These are phyloP conservation scores for Talaromyces rugulosus DNA, from an alignment of 2,329 filamentous ascomycete genomes.

Conservation along the genomic window DNA sequence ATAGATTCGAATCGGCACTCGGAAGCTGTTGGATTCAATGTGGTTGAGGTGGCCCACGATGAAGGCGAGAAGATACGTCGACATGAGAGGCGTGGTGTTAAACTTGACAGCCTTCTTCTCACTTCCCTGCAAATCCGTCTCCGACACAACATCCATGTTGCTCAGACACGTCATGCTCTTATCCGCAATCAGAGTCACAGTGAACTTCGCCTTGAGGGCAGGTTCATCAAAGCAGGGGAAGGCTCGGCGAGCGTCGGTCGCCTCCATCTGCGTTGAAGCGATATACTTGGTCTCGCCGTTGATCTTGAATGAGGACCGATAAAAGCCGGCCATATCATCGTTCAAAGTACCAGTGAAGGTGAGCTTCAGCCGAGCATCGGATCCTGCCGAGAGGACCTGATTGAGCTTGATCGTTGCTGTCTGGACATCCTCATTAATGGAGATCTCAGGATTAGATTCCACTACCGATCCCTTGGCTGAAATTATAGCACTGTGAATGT, in stretches of 20 bases:
- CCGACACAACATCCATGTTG: not conserved
- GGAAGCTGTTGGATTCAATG: slow-evolving; percentile 86
- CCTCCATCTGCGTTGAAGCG: not conserved
- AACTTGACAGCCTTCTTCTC: slow-evolving; percentile 82
- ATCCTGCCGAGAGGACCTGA: not conserved
- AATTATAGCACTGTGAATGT: not conserved
- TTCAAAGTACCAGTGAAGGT: not conserved
- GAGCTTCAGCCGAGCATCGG: not conserved
- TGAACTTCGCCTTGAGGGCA: not conserved
- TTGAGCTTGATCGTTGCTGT: not conserved
- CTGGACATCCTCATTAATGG: not conserved
- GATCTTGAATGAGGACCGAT: not conserved
- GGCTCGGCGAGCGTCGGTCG: not conserved
- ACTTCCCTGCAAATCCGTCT: not conserved
- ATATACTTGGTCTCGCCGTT: not conserved
- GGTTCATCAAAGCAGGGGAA: not conserved
- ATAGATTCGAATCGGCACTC: slow-evolving; percentile 86
- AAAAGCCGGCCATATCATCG: not conserved
- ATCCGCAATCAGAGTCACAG: not conserved
- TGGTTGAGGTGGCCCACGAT: slow-evolving; percentile 91
- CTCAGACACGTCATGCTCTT: not conserved
- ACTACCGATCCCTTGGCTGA: not conserved
- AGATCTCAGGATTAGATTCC: not conserved
- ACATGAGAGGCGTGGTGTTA: slow-evolving; percentile 90
- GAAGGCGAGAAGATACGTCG: slow-evolving; percentile 90